Conservation (phyloP, 305 asterid genomes). For the Caryopteris hybrid region DNA sequence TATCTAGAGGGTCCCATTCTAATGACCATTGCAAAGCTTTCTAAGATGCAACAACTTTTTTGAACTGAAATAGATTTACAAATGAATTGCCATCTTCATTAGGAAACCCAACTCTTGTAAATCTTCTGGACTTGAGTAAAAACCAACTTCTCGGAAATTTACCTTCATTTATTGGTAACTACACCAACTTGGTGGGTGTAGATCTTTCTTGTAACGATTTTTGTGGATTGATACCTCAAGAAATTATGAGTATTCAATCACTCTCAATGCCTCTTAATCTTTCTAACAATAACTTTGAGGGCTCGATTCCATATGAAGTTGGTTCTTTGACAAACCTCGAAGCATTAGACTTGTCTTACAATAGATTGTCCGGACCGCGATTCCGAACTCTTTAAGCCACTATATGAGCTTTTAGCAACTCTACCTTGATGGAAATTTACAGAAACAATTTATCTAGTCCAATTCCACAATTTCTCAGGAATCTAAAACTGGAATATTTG, state of each 20-base stretch:
- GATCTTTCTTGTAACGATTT: background rate
- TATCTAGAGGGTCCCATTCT: background rate
- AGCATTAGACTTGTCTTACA: background rate
- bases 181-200: background rate
- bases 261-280: no score
- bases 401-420: background rate
- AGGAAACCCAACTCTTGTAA: background rate
- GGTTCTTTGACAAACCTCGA: background rate
- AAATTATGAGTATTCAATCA: no score
- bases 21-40: background rate
- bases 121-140: background rate
- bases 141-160: background rate
- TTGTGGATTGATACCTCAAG: background rate
- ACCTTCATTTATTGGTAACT: background rate
- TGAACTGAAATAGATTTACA: background rate
- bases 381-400: background rate
- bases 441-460: background rate
- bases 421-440: background rate
- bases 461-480: background rate
- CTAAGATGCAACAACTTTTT: background rate
- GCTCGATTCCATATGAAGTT: no score
- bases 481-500: background rate
- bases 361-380: background rate
- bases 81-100: background rate
- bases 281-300: no score